These are phyloP conservation scores for Nicotiana paniculata DNA, from an alignment of 257 asterid genomes.

Conservation along the genomic window DNA sequence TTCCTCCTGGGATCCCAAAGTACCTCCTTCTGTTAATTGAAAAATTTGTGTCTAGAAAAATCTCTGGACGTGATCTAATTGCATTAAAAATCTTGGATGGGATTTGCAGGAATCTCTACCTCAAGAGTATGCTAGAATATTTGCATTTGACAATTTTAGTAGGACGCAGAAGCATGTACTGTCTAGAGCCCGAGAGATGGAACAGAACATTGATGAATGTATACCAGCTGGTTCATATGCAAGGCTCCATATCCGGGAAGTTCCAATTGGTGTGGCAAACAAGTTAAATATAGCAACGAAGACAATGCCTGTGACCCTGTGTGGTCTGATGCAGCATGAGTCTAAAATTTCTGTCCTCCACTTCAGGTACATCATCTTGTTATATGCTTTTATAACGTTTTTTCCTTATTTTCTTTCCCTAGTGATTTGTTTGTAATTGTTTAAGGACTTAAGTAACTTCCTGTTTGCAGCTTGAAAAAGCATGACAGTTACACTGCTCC, in stretches of 20 bases:
- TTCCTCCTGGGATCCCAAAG: slow-evolving; percentile 98
- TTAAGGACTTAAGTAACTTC: slow-evolving; percentile 9
- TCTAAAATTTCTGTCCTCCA: slow-evolving; percentile 91
- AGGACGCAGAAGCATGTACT: slow-evolving; percentile 83
- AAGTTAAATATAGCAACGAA: slow-evolving; percentile 38
- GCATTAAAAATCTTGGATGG: slow-evolving; percentile 13
- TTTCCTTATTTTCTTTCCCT: background rate
- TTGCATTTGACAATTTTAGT: slow-evolving; percentile 75
- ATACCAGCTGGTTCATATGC: slow-evolving; percentile 62
- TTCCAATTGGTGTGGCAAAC: slow-evolving; percentile 50
- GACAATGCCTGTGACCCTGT: slow-evolving; percentile 54
- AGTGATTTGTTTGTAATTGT: slow-evolving; percentile 3
- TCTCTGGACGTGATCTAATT: slow-evolving; percentile 1
- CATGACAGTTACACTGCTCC: slow-evolving; percentile 78
- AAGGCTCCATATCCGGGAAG: slow-evolving; percentile 63
- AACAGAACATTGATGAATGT: slow-evolving; percentile 45
- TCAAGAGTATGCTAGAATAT: slow-evolving; percentile 76
- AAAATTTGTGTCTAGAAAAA: background rate
- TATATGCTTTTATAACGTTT: background rate
- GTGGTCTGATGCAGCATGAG: slow-evolving; percentile 89
- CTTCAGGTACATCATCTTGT: slow-evolving; percentile 57
- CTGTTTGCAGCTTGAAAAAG: slow-evolving; percentile 61
- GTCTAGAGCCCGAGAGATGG: slow-evolving; percentile 65
- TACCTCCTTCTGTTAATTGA: slow-evolving; percentile 26
- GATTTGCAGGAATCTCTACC: slow-evolving; percentile 88